phyloP scores from a whole-genome alignment of 257 asterid species.

The Eustoma russellianum region DNA sequence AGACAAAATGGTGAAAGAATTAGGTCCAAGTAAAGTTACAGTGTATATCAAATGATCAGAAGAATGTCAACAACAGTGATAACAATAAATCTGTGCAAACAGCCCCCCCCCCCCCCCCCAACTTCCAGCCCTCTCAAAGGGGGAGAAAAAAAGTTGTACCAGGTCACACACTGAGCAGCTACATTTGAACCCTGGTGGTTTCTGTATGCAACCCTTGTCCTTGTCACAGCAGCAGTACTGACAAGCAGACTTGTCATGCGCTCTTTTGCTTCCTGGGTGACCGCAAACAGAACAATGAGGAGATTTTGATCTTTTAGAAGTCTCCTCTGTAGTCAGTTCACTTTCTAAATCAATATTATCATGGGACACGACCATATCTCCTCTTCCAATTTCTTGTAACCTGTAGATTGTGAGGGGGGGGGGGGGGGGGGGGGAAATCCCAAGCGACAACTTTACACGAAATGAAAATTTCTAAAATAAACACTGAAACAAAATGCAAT shows the following conservation, averaged over 20 bases:
- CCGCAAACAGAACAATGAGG: slow-evolving; percentile 94
- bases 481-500: slow-evolving; percentile 1
- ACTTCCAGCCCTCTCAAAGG: neutral
- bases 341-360: slow-evolving; percentile 15
- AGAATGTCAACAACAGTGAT: neutral
- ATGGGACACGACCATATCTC: slow-evolving; percentile 22
- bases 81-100: no score
- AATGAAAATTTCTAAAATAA: neutral
- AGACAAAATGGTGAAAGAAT: neutral
- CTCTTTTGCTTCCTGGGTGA: slow-evolving; percentile 81
- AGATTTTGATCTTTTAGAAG: slow-evolving; percentile 34
- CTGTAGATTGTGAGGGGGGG: slow-evolving; percentile 25
- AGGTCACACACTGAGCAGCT: slow-evolving; percentile 53
- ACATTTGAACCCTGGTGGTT: slow-evolving; percentile 68
- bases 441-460: neutral
- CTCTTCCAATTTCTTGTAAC: slow-evolving; percentile 55
- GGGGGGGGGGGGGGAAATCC: no score
- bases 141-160: slow-evolving; percentile 27
- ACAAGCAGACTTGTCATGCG: slow-evolving; percentile 66
- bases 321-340: slow-evolving; percentile 28
- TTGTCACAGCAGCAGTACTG: slow-evolving; percentile 43
- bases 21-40: no score
- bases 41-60: slow-evolving; percentile 3
- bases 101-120: no score
- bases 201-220: slow-evolving; percentile 51